Base-by-base conservation (phyloP, 2,329 filamentous ascomycete genomes). In the Clarireedia hainanense region DNA sequence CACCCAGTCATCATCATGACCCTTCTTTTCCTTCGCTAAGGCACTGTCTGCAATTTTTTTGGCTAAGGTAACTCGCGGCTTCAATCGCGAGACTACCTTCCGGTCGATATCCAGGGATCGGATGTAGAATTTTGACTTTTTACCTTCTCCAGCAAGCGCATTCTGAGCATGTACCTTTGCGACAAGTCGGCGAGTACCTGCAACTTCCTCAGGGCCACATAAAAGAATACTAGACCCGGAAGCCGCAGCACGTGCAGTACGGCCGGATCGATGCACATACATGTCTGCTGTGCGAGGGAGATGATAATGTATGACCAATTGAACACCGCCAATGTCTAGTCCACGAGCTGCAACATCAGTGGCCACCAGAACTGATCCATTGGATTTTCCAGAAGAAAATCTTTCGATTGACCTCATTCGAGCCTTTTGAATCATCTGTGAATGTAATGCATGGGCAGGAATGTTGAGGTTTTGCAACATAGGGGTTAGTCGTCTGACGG, bases 301-400 rank as follows among this genome's bases (percentile, higher is more conserved):
- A 71, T 99, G 92, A 73, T 99, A 99, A 73, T 99, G 94, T 17
- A 99, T 75, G 15, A 99, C 87, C 14, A 95, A 79, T 64, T 96
- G 88, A 47, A 97, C 90, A 36, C 85, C 83, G 47, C 89, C 86
- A 64, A 99, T 96, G 70, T 99, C 94, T 48, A 99, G 83, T 72
- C 94, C 94, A 59, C 92, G 85, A 7, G 92, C 91, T 2, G 92
- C 92, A 26, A 96, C 91, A 69, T 97, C 92, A 0, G 94, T 97
- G 3, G 94, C 91, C 17, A 99, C 80, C 2, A 97, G 81, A 47
- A 97, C 87, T 1, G 85, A 80, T 0, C 73, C 67, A 15, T 72
- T 71, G 30, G 76, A 73, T 47, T 80, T 76, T 0, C 83, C 75
- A 2, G 80, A 80, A 1, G 87, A 85, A 73, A 99, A 97, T 42